These are phyloP conservation scores for Neopestalotiopsis clavispora DNA, from an alignment of 2,329 filamentous ascomycete species.

Conservation along the genomic window DNA sequence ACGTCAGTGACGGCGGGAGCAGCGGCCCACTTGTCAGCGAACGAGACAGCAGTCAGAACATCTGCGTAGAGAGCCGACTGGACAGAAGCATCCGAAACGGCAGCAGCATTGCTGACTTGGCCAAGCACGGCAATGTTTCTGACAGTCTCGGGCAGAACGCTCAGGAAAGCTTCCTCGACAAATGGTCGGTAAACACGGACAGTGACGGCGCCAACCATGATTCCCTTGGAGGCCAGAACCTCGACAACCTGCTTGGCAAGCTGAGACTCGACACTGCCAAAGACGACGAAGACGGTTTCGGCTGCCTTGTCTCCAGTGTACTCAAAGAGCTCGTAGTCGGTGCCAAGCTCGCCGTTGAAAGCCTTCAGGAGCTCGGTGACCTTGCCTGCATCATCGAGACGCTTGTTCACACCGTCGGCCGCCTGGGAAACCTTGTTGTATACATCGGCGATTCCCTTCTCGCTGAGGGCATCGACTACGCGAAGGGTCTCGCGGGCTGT, in stretches of 20 bases:
- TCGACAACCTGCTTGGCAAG: constrained; percentile 81
- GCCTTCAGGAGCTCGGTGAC: constrained; percentile 70
- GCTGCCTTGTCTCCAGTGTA: constrained; percentile 85
- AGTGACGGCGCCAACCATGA: constrained; percentile 84
- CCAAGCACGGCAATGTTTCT: constrained; percentile 84
- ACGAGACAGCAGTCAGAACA: constrained; percentile 82
- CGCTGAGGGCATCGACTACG: constrained; percentile 81
- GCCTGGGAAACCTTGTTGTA: constrained; percentile 70
- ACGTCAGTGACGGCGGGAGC: constrained; percentile 75
- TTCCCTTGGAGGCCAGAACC: constrained; percentile 72
- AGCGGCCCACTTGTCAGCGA: constrained; percentile 70
- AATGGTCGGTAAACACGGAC: constrained; percentile 96
- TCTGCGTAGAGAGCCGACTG: constrained; percentile 93
- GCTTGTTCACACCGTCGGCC: constrained; percentile 66
- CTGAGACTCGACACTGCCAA: constrained; percentile 90
- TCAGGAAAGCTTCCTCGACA: constrained; percentile 90
- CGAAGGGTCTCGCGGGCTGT: constrained; percentile 82
- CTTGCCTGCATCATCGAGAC: constrained; percentile 74
- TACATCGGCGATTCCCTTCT: constrained; percentile 68
- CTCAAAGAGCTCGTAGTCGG: constrained; percentile 91
- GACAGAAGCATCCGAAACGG: constrained; percentile 74
- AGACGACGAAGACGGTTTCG: constrained; percentile 85
- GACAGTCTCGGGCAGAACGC: constrained; percentile 75
- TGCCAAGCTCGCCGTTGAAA: constrained; percentile 91
- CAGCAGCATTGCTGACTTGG: constrained; percentile 77